phyloP scores from a whole-genome alignment of 768 basidiomycete genomes.

The Polyporus arcularius region DNA sequence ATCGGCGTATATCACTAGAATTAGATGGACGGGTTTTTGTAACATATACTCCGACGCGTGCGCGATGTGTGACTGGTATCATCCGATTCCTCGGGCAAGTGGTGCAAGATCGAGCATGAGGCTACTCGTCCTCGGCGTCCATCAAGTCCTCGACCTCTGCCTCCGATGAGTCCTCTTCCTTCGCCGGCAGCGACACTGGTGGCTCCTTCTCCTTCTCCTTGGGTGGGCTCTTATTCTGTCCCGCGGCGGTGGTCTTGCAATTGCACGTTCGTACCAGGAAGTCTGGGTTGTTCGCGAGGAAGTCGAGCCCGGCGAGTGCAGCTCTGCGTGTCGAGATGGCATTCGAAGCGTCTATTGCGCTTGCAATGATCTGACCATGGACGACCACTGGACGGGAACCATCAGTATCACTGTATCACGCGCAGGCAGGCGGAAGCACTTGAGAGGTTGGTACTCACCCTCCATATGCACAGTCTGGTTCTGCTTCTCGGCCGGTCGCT shows the following conservation, averaged over 20 bases:
- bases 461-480: constrained; percentile 42
- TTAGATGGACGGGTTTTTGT: constrained; percentile 10
- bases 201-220: constrained; percentile 39
- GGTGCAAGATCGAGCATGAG: neutral
- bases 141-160: neutral
- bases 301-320: constrained; percentile 67
- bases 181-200: constrained; percentile 9
- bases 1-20: constrained; percentile 13
- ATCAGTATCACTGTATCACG: neutral
- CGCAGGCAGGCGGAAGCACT: neutral
- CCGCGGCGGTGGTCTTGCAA: constrained; percentile 39
- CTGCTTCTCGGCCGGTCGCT: constrained; percentile 38
- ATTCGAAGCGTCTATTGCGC: constrained; percentile 50
- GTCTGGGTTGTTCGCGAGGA: constrained; percentile 61
- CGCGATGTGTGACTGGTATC: neutral
- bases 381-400: constrained; percentile 52
- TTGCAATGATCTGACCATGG: constrained; percentile 65
- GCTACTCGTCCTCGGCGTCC: too few species aligned
- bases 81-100: neutral
- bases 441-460: constrained; percentile 41
- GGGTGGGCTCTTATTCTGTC: neutral
- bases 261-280: constrained; percentile 68
- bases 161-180: constrained; percentile 1
- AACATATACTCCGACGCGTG: neutral
- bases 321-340: constrained; percentile 60